Percentiles rank a stretch among this genome's conserved stretches.
Conservation (phyloP, 2,329 filamentous ascomycete genomes). For the Macrophomina tecta region DNA sequence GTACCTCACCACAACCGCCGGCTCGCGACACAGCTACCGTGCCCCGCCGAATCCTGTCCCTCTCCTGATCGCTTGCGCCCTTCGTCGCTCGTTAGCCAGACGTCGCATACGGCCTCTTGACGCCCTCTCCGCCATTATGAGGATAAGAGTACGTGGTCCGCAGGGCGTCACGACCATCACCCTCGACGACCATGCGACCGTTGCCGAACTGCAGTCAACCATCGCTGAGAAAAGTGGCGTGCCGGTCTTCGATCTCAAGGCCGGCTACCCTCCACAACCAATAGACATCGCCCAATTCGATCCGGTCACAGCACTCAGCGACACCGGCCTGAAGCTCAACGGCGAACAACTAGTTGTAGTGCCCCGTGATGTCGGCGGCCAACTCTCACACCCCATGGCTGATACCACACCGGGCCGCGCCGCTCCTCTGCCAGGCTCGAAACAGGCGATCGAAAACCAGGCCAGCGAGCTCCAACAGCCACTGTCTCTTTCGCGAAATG, state of each 20-base stretch:
- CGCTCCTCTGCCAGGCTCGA: slow-evolving; percentile 34
- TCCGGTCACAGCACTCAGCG: slow-evolving; percentile 55
- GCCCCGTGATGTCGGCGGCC: slow-evolving; percentile 46
- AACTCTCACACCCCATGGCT: slow-evolving; percentile 34
- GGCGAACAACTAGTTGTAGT: slow-evolving; percentile 73
- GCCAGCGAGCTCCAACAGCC: slow-evolving; percentile 35
- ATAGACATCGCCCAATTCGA: slow-evolving; percentile 66
- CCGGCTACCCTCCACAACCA: slow-evolving; percentile 78
- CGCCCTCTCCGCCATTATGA: slow-evolving; percentile 59
- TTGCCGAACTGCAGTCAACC: slow-evolving; percentile 64
- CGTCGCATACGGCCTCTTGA: neutral
- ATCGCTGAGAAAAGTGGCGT: slow-evolving; percentile 71
- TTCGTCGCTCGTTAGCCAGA: neutral
- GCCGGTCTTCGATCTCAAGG: slow-evolving; percentile 75
- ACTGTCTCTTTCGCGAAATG: slow-evolving; percentile 51
- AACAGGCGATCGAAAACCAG: slow-evolving; percentile 17
- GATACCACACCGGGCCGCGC: slow-evolving; percentile 32
- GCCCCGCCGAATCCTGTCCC: neutral
- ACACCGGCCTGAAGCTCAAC: slow-evolving; percentile 67
- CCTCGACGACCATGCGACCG: slow-evolving; percentile 70
- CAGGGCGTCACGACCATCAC: slow-evolving; percentile 73
- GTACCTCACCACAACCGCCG: neutral
- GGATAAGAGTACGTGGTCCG: slow-evolving; percentile 76
- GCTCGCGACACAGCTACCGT: neutral
- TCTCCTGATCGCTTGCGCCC: neutral